Evolutionary conservation across 805 yeast species (phyloP).

Genomic region (Candida awuae): DNA sequence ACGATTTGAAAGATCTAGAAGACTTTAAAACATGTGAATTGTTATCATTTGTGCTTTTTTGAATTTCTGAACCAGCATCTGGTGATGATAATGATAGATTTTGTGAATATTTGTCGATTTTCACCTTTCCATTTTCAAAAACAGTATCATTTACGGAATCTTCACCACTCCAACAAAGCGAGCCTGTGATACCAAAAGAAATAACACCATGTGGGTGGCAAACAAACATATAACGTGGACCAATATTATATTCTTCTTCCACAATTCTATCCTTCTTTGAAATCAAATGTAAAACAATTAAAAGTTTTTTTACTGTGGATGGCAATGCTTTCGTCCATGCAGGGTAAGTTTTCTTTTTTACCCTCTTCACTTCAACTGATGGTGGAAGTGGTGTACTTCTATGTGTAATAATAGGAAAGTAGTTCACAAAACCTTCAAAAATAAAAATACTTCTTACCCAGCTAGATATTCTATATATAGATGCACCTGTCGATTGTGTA

Average conservation of each 20-base stretch:
- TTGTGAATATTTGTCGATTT: slow-evolving; percentile 33
- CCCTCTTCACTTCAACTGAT: slow-evolving; percentile 39
- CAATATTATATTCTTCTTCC: slow-evolving; percentile 34
- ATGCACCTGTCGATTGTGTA: slow-evolving; percentile 70
- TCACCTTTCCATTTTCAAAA: slow-evolving; percentile 23
- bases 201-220: slow-evolving; percentile 97
- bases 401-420: slow-evolving; percentile 71
- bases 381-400: slow-evolving; percentile 67
- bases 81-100: no score
- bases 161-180: slow-evolving; percentile 20
- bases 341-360: slow-evolving; percentile 1
- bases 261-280: slow-evolving; percentile 4
- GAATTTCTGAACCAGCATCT: no score
- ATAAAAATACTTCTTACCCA: slow-evolving; percentile 48
- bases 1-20: slow-evolving; percentile 35
- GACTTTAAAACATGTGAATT: slow-evolving; percentile 33
- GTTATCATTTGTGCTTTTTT: no score
- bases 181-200: slow-evolving; percentile 84
- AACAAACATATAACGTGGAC: slow-evolving; percentile 80
- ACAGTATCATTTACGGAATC: background rate
- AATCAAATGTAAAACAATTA: slow-evolving; percentile 2
- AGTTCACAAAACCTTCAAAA: slow-evolving; percentile 68
- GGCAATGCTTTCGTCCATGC: slow-evolving; percentile 6
- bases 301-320: background rate
- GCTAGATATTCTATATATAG: slow-evolving; percentile 45